phyloP scores from a whole-genome alignment of 306 rosid species.

The Medicago arabica region DNA sequence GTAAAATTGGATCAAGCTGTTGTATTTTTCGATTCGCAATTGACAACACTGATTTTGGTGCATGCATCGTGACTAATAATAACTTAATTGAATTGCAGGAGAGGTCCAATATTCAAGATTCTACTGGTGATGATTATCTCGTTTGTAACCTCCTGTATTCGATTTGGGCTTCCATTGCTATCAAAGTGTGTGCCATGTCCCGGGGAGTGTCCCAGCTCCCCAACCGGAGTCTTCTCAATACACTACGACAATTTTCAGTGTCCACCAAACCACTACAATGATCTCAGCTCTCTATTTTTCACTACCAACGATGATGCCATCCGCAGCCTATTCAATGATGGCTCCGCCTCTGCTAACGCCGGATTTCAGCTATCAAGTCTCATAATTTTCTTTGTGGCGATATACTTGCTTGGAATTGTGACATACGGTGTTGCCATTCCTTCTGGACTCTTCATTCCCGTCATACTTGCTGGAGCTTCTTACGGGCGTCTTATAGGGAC shows the following conservation, averaged over 20 bases:
- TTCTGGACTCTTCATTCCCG: conserved; percentile 89
- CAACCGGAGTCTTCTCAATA: conserved; percentile 60
- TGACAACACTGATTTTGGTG: neutral
- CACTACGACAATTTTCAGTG: conserved; percentile 66
- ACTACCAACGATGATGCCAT: conserved; percentile 85
- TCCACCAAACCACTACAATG: conserved; percentile 72
- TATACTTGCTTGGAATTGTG: conserved; percentile 68
- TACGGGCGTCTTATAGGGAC: conserved; percentile 83
- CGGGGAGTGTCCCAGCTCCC: conserved; percentile 32
- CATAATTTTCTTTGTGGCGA: conserved; percentile 60
- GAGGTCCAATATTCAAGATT: conserved; percentile 56
- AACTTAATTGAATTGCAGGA: conserved; percentile 53
- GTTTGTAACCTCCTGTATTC: conserved; percentile 63
- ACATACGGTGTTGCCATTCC: conserved; percentile 92
- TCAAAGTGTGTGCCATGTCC: conserved; percentile 74
- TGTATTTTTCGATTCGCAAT: neutral
- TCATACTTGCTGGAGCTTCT: conserved; percentile 83
- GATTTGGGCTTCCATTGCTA: conserved; percentile 74
- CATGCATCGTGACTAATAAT: neutral
- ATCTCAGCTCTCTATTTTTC: conserved; percentile 78
- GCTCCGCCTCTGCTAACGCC: conserved; percentile 33
- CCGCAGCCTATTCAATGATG: conserved; percentile 65
- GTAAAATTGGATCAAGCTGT: neutral
- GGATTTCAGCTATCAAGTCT: conserved; percentile 67
- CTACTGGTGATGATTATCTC: conserved; percentile 57